A percentile compares a stretch with the other conserved stretches of the same genome.
Conservation (phyloP, 148 eudicot species). For the Vaccinium corymbosum region DNA sequence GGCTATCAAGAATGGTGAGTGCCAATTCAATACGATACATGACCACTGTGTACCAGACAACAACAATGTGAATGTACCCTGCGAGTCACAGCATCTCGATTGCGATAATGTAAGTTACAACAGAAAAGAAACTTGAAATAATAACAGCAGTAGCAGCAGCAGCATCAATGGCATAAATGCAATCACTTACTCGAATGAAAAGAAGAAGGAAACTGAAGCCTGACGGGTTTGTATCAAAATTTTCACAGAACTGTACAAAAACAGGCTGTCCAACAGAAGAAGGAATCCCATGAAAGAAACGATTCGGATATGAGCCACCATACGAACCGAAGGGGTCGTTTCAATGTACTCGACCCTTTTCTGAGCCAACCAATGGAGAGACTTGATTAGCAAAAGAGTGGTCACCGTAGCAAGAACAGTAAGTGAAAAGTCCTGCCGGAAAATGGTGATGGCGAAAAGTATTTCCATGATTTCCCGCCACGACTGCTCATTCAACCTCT, state of each 20-base stretch:
- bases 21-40: not conserved
- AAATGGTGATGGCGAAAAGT: slow-evolving; percentile 88
- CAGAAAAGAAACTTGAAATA: not conserved
- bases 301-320: slow-evolving; percentile 74
- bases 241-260: slow-evolving; percentile 66
- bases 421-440: slow-evolving; percentile 91
- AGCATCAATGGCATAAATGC: not conserved
- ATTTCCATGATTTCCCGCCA: slow-evolving; percentile 99
- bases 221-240: slow-evolving; percentile 72
- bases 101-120: not conserved
- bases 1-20: not conserved
- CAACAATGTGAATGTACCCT: not conserved
- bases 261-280: slow-evolving; percentile 69
- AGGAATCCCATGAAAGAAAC: slow-evolving; percentile 93
- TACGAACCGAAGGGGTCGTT: slow-evolving; percentile 82
- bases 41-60: not conserved
- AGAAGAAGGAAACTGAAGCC: slow-evolving; percentile 93
- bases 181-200: slow-evolving; percentile 82
- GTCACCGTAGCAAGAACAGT: slow-evolving; percentile 91
- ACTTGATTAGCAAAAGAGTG: slow-evolving; percentile 73
- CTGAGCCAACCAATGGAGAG: slow-evolving; percentile 98
- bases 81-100: not conserved
- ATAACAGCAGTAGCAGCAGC: not conserved
- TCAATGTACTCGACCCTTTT: slow-evolving; percentile 97
- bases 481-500: slow-evolving; percentile 95